Evolutionary conservation across 2,329 filamentous ascomycete species (phyloP), one percentile per base, ranked within the genome.

Genomic region (Colletotrichum destructivum): DNA sequence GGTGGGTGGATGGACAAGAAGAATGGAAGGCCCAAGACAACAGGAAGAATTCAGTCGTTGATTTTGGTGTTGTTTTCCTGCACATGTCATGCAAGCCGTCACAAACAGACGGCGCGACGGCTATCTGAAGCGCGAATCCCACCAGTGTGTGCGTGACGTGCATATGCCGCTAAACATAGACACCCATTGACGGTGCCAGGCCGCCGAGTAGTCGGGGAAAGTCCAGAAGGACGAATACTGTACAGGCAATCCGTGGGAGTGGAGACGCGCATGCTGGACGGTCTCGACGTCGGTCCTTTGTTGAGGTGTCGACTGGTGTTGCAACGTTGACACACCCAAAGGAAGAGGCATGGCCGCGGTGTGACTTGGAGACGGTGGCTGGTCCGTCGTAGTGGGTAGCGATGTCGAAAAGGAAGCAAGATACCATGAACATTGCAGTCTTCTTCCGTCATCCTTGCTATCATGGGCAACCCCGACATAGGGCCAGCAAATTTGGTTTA

Each of bases 111-210:
- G 60, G 69, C 60, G 69, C 69, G 65, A 72, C 59, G 59, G 69
- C 69, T 69, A 69, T 69, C 65, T 69, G 38, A 72, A 60, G 60
- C 60, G 65, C 66, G 60, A 71, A 71, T 66, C 67, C 70, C 55
- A 71, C 61, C 67, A 72, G 66, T 71, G 62, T 63, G 65, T 64
- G 62, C 62, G 73, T 74, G 72, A 72, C 73, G 72, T 74, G 73
- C 73, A 74, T 74, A 74, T 74, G 72, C 69, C 72, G 69, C 73
- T 74, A 67, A 72, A 52, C 38, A 55, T 61, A 46, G 54, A 65
- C 52, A 70, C 46, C 68, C 63, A 68, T 66, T 70, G 63, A 72
- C 44, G 49, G 69, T 62, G 71, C 54, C 60, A 62, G 49, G 59
- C 57, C 63, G 67, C 62, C 60, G 60, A 72, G 65, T 55, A 40